Evolutionary conservation across 345 rosid species (phyloP), one percentile per base, ranked within the genome.

Genomic region (Camelina laxa): DNA sequence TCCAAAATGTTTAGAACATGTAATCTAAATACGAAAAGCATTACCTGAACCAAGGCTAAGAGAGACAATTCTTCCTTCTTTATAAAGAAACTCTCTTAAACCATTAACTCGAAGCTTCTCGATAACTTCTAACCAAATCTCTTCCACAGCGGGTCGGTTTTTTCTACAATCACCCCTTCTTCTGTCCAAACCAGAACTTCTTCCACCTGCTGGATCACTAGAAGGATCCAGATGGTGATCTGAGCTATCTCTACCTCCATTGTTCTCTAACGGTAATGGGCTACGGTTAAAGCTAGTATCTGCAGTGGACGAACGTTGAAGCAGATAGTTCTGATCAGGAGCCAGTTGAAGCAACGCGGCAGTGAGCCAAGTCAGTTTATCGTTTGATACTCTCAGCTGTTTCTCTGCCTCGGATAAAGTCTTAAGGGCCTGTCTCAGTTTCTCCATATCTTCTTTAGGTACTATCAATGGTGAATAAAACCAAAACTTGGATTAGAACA

Each of bases 281-380:
- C 65, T 76, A 49, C 85, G 89, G 76, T 78, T 86, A 53, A 89
- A 78, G 79, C 97, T 89, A 69, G 88, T 83, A 62, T 86, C 95
- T 14, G 91, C 75, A 17, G 75, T 79, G 21, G 97, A 87, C 3
- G 93, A 87, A 79, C 78, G 83, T 27, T 91, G 93, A 69, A 91
- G 79, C 76, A 87, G 39, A 68, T 96, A 92, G 80, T 92, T 96
- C 80, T 91, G 98, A 80, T 96, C 99, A 33, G 98, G 99, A 79
- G 99, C 98, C 54, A 96, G 84, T 55, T 92, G 99, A 85, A 96
- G 96, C 84, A 96, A 78, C 35, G 99, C 96, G 9, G 99, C 98
- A 9, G 97, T 96, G 69, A 96, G 84, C 98, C 99, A 96, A 13
- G 97, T 96, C 78, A 86, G 69, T 78, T 91, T 96, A 75, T 96